Evolutionary conservation across 352 stramenopile species (phyloP).

Genomic region (Elongisporangium undulatum): DNA sequence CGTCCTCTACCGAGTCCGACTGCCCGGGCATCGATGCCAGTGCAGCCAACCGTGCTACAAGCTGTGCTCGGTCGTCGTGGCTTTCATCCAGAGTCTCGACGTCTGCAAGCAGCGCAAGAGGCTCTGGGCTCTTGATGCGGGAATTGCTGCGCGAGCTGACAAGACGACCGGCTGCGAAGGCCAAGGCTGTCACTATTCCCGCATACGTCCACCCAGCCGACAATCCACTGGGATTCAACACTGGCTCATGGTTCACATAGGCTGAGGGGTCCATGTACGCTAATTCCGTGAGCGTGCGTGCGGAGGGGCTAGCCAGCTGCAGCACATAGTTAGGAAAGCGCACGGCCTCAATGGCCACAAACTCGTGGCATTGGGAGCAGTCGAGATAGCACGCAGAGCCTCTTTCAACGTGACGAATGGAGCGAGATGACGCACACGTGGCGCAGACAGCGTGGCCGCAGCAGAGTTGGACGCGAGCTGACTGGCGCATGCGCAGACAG

Average conservation of each 20-base stretch:
- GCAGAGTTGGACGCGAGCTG: slow-evolving; percentile 54
- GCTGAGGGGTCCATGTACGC: slow-evolving; percentile 2
- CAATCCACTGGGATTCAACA: slow-evolving; percentile 9
- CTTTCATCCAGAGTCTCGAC: slow-evolving; percentile 13
- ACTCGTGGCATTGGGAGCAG: slow-evolving; percentile 41
- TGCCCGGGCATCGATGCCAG: neutral
- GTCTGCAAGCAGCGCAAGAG: neutral
- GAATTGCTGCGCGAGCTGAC: slow-evolving; percentile 2
- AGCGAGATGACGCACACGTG: slow-evolving; percentile 41
- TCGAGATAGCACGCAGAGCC: slow-evolving; percentile 43
- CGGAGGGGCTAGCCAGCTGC: slow-evolving; percentile 28
- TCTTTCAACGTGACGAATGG: slow-evolving; percentile 38
- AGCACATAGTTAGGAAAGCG: slow-evolving; percentile 57
- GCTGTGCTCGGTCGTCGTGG: slow-evolving; percentile 12
- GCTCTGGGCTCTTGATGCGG: neutral
- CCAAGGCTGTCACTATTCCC: slow-evolving; percentile 34
- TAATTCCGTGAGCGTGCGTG: slow-evolving; percentile 28
- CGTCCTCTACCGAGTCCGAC: slow-evolving; percentile 20
- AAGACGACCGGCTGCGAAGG: slow-evolving; percentile 31
- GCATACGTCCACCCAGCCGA: slow-evolving; percentile 31
- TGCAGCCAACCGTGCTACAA: slow-evolving; percentile 1
- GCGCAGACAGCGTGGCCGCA: slow-evolving; percentile 63
- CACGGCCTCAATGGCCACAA: slow-evolving; percentile 50
- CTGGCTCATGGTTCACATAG: neutral
- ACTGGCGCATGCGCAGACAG: slow-evolving; percentile 45